A percentile compares a stretch with the other conserved stretches of the same genome.
Conservation (phyloP, 78 protist genomes). For the Dictyostelium purpureum region DNA sequence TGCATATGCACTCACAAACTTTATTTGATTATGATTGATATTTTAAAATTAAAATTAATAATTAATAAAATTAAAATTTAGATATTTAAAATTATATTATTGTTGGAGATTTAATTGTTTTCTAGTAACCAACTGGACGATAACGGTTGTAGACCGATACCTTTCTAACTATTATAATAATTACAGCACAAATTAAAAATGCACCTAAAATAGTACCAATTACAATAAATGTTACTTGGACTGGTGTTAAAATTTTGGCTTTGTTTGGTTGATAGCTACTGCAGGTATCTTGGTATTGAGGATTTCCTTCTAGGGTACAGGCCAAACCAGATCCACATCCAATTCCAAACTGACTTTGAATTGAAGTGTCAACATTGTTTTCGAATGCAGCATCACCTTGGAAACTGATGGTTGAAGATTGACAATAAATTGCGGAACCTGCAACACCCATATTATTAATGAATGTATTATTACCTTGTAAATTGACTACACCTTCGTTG, state of each 20-base stretch:
- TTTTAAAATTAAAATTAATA: too few species aligned
- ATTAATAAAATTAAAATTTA: too few species aligned
- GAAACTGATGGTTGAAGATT: not conserved
- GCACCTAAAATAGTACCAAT: not conserved
- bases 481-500: not conserved
- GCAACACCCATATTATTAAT: not conserved
- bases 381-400: not conserved
- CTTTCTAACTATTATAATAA: not conserved
- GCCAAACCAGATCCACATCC: slow-evolving; percentile 9
- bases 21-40: too few species aligned
- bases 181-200: not conserved
- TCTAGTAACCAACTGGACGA: not conserved
- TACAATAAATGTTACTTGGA: not conserved
- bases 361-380: not conserved
- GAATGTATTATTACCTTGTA: not conserved
- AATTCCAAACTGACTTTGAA: not conserved
- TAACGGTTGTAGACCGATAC: not conserved
- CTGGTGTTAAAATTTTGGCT: not conserved
- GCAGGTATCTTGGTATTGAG: not conserved
- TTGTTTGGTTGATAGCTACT: not conserved
- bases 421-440: slow-evolving; percentile 2
- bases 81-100: too few species aligned
- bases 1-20: too few species aligned
- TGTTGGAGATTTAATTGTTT: not conserved
- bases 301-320: not conserved